Evolutionary conservation across 352 stramenopile genomes (phyloP).

Genomic region (Phytophthora megakarya): DNA sequence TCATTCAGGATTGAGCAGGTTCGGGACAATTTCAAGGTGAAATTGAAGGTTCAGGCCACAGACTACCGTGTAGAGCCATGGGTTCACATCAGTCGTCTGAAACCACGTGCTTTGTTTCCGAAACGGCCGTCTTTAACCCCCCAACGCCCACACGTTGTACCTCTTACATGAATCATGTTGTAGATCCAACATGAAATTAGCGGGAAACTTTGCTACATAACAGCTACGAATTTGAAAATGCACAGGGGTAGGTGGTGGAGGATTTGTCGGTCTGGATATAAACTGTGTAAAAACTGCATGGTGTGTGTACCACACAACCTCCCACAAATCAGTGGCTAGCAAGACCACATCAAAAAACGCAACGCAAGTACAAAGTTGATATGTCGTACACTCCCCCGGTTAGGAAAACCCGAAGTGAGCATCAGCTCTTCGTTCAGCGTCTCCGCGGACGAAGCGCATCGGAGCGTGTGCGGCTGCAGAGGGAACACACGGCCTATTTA

Average conservation of each 20-base stretch:
- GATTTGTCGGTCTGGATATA: not conserved
- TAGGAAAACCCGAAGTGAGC: not conserved
- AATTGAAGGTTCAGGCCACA: too few species aligned
- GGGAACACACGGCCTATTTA: not conserved
- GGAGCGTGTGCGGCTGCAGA: not conserved
- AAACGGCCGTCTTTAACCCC: constrained; percentile 7
- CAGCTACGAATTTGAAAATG: not conserved
- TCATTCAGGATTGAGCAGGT: too few species aligned
- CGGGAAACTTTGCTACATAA: not conserved
- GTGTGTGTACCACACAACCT: not conserved
- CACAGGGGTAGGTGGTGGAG: not conserved
- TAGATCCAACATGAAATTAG: too few species aligned
- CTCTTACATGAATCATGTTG: constrained; percentile 26
- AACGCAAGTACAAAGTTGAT: not conserved
- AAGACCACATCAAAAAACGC: not conserved
- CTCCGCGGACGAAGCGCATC: not conserved
- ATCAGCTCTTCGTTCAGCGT: constrained; percentile 2
- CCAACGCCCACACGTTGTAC: constrained; percentile 22
- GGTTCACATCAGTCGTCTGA: not conserved
- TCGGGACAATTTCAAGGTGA: too few species aligned
- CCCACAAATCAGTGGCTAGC: not conserved
- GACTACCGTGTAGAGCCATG: too few species aligned
- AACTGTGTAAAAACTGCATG: not conserved
- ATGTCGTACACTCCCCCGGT: not conserved
- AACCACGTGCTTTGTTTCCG: not conserved